phyloP scores from a whole-genome alignment of 2,329 filamentous ascomycete genomes.

The Pseudogymnoascus sp. region DNA sequence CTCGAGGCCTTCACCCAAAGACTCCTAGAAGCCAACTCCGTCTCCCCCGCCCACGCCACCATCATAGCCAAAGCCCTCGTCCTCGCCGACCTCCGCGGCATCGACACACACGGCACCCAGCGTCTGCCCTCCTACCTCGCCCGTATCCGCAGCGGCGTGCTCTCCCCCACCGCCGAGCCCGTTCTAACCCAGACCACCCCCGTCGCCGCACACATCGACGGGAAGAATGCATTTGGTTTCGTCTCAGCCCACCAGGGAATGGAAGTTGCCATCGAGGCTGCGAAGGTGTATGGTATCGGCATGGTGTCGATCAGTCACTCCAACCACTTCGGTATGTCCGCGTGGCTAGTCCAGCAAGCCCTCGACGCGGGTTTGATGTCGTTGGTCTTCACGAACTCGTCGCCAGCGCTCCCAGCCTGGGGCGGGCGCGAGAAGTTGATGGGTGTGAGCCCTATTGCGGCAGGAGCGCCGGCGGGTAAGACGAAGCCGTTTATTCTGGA shows the following conservation, averaged over 20 bases:
- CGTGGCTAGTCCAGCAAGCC: constrained; percentile 72
- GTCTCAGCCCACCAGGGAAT: constrained; percentile 61
- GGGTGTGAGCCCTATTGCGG: constrained; percentile 34
- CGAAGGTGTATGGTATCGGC: constrained; percentile 58
- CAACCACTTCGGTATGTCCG: constrained; percentile 79
- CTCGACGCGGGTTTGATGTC: constrained; percentile 62
- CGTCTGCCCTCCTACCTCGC: constrained; percentile 71
- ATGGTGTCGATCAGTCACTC: constrained; percentile 69
- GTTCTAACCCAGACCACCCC: constrained; percentile 56
- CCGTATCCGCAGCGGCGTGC: constrained; percentile 60
- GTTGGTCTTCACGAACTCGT: constrained; percentile 31
- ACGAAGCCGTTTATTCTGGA: constrained; percentile 62
- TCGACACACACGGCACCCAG: constrained; percentile 73
- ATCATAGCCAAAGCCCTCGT: constrained; percentile 62
- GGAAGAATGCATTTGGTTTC: constrained; percentile 67
- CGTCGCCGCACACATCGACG: constrained; percentile 60
- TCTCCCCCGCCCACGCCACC: constrained; percentile 48
- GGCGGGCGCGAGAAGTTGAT: constrained; percentile 27
- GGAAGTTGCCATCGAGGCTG: constrained; percentile 58
- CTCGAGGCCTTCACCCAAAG: constrained; percentile 38
- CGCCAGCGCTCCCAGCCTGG: constrained; percentile 28
- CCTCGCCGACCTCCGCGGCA: constrained; percentile 66
- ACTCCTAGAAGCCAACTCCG: constrained; percentile 53
- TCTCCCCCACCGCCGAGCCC: constrained; percentile 54
- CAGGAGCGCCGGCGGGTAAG: constrained; percentile 61